Base-by-base conservation (phyloP, 2,329 filamentous ascomycete genomes). In the Fusarium neocosmosporiellum region DNA sequence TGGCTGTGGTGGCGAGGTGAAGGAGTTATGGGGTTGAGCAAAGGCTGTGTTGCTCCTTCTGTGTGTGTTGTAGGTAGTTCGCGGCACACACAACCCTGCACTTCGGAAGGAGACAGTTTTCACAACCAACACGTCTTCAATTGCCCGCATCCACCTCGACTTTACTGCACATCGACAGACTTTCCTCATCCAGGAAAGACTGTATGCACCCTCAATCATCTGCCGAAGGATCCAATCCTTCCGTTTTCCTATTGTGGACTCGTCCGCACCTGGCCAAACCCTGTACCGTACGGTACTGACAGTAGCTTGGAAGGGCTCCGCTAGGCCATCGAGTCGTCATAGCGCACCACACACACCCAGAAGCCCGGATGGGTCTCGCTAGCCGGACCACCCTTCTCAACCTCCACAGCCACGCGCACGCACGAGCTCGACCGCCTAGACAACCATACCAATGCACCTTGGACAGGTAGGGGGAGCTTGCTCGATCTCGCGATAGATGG, bases 381-480 rank as follows among this genome's bases (percentile, higher is more conserved):
- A 50, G 27, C 18, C 55, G 62, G 58, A 71, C 71, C 36, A 67
- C 59, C 57, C 48, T 67, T 43, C 43, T 48, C 36, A 59, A 66
- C 65, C 63, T 64, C 72, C 48, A 74, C 72, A 75, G 72, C 72
- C 72, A 72, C 72, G 60, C 69, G 54, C 60, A 36, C 43, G 46
- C 46, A 50, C 43, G 54, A 54, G 46, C 54, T 55, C 33, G 46
- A 50, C 46, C 46, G 46, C 46, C 46, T 31, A n/a, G 10, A 29
- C 48, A 37, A 43, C 46, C 39, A 39, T 24, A 43, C 39, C 39
- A 39, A 50, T 54, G 36, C 46, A 33, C 48, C 48, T 54, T 39
- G 14, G 59, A 34, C 18, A 54, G 41, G 50, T 50, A 50, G 46
- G 46, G 41, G 46, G 46, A 50, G 48, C 48, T 53, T 29, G 27